Evolutionary conservation across 352 stramenopile species (phyloP).

Genomic region (Pythium aphanidermatum): DNA sequence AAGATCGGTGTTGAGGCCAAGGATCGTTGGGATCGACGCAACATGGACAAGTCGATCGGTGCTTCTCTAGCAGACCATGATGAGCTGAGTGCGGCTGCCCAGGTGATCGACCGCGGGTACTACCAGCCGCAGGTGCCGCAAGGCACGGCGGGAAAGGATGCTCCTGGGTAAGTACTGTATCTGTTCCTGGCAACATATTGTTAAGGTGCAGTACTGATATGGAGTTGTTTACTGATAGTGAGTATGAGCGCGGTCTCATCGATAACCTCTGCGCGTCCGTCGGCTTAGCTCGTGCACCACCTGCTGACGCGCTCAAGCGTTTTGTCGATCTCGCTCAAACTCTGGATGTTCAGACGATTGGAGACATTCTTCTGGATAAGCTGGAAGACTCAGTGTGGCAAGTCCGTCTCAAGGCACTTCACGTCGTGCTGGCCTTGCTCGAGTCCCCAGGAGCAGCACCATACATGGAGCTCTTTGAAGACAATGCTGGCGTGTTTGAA

Average conservation of each 20-base stretch:
- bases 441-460: conserved; percentile 50
- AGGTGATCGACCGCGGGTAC: conserved; percentile 68
- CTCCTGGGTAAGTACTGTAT: conserved; percentile 42
- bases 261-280: conserved; percentile 75
- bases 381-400: conserved; percentile 82
- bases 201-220: neutral
- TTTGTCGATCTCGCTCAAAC: conserved; percentile 86
- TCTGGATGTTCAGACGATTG: conserved; percentile 77
- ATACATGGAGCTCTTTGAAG: conserved; percentile 79
- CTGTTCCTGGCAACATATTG: neutral
- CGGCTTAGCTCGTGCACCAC: conserved; percentile 66
- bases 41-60: conserved; percentile 89
- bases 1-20: conserved; percentile 73
- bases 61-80: conserved; percentile 85
- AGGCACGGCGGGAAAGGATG: conserved; percentile 61
- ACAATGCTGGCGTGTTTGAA: conserved; percentile 79
- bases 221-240: conserved; percentile 23
- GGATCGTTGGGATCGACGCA: conserved; percentile 81
- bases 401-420: conserved; percentile 75
- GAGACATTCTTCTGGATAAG: conserved; percentile 83
- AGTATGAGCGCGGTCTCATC: conserved; percentile 84
- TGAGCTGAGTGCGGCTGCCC: conserved; percentile 54
- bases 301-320: conserved; percentile 67
- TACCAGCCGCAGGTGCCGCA: conserved; percentile 62
- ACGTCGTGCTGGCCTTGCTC: conserved; percentile 74